Base-by-base conservation (phyloP, 1,284 basidiomycete genomes). In the Phylloboletellus chloephorus region DNA sequence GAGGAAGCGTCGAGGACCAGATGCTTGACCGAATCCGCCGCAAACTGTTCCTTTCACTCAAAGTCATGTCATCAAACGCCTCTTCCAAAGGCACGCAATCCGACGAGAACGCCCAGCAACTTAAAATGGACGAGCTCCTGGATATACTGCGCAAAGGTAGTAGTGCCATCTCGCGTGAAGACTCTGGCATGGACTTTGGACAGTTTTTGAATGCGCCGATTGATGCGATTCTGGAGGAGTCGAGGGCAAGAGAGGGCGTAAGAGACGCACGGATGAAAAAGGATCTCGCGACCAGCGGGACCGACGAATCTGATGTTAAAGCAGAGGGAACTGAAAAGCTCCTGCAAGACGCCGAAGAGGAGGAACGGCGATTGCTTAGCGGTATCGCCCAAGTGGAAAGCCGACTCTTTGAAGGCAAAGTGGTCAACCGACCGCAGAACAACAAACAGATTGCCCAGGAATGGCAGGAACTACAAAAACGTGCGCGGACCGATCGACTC, bases 1-100 rank as follows among this genome's bases (percentile, higher is more conserved):
- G 65, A 35, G 75, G 72, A 9, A 79, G 74, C 39, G 78, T 82
- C 23, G 78, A 82, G 53, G 78, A 82, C 49, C 79, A 81, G 51
- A 79, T 79, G 74, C 65, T 79, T 3, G 76, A 78, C 49, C 69
- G 78, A 20, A 67, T 79, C 37, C 71, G 76, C 12, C 74, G 76
- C 37, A 81, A 81, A 52, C 63, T 81, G 3, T 81, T 79, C 58
- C 66, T 81, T 4, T 78, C 78, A 1, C 48, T 74, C 30, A 79
- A 79, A 56, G 68, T 79, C 42, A 75, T 79, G 71, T 65, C 67
- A 22, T 61, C 66, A 1, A 64, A 62, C 11, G 17, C 23, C 33
- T 53, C 52, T 1, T 28, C 46, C 5, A 39, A 42, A 15, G 56
- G 30, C 48, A 46, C 50, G 12, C 44, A 52, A 9, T 22, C 45